Evolutionary conservation across 495 filamentous ascomycete species (phyloP).

Genomic region (Neurospora sp.): DNA sequence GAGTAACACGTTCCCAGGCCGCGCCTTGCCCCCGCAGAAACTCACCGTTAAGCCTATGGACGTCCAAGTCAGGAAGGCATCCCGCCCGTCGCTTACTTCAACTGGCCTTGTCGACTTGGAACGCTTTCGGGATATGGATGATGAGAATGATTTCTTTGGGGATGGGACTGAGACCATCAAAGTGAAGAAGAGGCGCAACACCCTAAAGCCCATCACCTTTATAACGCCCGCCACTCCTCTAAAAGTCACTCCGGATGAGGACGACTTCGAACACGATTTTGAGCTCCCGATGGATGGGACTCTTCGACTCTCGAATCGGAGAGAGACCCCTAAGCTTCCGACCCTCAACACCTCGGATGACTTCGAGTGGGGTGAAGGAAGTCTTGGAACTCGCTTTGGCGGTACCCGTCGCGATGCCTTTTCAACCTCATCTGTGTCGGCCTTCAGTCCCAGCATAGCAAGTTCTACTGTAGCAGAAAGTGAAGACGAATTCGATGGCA

Average conservation of each 20-base stretch:
- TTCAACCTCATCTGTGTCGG: constrained; percentile 75
- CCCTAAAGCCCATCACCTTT: constrained; percentile 42
- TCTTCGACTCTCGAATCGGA: constrained; percentile 49
- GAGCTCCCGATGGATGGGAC: constrained; percentile 55
- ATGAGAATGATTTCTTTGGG: constrained; percentile 50
- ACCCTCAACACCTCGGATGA: constrained; percentile 55
- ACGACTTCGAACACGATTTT: constrained; percentile 70
- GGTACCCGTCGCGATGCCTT: constrained; percentile 68
- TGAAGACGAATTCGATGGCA: constrained; percentile 84
- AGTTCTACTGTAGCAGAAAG: constrained; percentile 89
- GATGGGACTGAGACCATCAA: constrained; percentile 58
- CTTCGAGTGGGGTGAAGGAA: constrained; percentile 89
- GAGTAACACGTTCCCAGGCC: background rate
- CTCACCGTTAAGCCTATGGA: background rate
- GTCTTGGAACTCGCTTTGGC: constrained; percentile 77
- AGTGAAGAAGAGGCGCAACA: constrained; percentile 46
- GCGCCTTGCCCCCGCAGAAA: background rate
- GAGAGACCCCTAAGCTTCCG: constrained; percentile 48
- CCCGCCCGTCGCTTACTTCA: constrained; percentile 14
- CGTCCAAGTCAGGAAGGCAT: constrained; percentile 10
- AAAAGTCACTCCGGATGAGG: constrained; percentile 32
- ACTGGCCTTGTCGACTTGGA: constrained; percentile 40
- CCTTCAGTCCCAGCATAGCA: constrained; percentile 80
- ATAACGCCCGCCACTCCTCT: constrained; percentile 47
- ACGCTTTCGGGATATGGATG: constrained; percentile 49